phyloP scores from a whole-genome alignment of 257 asterid species.

The Solanum neorickii region DNA sequence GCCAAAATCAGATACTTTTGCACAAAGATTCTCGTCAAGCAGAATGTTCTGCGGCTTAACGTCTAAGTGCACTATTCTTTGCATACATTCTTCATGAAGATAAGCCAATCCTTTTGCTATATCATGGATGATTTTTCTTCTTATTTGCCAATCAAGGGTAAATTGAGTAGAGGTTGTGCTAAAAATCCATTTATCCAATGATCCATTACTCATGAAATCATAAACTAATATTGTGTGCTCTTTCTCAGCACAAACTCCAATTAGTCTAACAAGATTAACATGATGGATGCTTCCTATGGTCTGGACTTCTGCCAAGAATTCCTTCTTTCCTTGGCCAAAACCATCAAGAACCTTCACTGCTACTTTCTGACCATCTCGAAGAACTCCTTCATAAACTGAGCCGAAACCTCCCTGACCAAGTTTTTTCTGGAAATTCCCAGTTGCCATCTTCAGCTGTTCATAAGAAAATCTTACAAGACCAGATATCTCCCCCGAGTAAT shows the following conservation, averaged over 20 bases:
- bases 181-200: constrained; percentile 17
- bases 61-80: constrained; percentile 10
- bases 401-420: constrained; percentile 19
- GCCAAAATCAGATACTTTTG: constrained; percentile 24
- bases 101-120: constrained; percentile 22
- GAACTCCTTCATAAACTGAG: constrained; percentile 11
- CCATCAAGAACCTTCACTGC: constrained; percentile 22
- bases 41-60: constrained; percentile 20
- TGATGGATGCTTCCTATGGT: constrained; percentile 17
- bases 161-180: neutral
- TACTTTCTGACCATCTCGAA: constrained; percentile 8
- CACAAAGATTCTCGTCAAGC: constrained; percentile 11
- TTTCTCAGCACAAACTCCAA: constrained; percentile 19
- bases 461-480: constrained; percentile 7
- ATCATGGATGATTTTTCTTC: constrained; percentile 11
- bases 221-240: constrained; percentile 14
- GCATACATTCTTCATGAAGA: constrained; percentile 17
- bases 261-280: constrained; percentile 12
- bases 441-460: constrained; percentile 5
- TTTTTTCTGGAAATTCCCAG: constrained; percentile 4
- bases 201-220: constrained; percentile 19
- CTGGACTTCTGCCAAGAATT: constrained; percentile 15
- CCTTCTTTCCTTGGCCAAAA: constrained; percentile 12
- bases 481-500: constrained; percentile 6
- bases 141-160: constrained; percentile 4